Percentiles rank a stretch among this genome's conserved stretches.
phyloP scores from a whole-genome alignment of 2,329 filamentous ascomycete genomes.

The Apiospora aurea region DNA sequence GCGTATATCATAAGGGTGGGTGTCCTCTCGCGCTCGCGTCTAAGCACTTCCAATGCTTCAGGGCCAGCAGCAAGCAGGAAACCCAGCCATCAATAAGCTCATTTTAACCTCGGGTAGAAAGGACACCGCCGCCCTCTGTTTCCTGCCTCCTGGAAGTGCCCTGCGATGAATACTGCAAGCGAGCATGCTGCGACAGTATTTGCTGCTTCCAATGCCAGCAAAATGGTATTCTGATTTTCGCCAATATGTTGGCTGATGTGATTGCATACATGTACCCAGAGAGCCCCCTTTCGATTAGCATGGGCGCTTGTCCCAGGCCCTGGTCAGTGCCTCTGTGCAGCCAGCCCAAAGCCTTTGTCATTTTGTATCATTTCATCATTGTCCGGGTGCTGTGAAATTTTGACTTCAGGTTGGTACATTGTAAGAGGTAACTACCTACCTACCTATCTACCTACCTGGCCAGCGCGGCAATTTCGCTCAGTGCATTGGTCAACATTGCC shows the following conservation, averaged over 20 bases:
- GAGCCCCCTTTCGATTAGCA: not conserved
- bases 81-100: not conserved
- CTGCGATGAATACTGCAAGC: not conserved
- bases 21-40: not conserved
- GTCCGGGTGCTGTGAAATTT: not conserved
- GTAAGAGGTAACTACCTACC: not conserved
- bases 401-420: not conserved
- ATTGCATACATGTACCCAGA: not conserved
- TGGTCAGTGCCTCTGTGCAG: conserved; percentile 1
- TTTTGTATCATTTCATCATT: not conserved
- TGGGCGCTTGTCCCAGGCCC: not conserved
- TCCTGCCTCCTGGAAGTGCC: not conserved
- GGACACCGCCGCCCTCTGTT: not conserved
- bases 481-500: no score
- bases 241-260: not conserved
- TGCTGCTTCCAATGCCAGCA: not conserved
- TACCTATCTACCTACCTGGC: not conserved
- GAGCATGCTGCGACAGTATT: not conserved
- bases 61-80: not conserved
- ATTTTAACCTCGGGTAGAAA: not conserved
- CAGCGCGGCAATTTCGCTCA: not conserved
- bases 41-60: not conserved
- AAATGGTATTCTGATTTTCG: not conserved
- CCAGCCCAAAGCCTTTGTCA: not conserved
- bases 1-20: not conserved